Conservation (phyloP, 2,329 filamentous ascomycete genomes). For the Chrysosporium queenslandicum region DNA sequence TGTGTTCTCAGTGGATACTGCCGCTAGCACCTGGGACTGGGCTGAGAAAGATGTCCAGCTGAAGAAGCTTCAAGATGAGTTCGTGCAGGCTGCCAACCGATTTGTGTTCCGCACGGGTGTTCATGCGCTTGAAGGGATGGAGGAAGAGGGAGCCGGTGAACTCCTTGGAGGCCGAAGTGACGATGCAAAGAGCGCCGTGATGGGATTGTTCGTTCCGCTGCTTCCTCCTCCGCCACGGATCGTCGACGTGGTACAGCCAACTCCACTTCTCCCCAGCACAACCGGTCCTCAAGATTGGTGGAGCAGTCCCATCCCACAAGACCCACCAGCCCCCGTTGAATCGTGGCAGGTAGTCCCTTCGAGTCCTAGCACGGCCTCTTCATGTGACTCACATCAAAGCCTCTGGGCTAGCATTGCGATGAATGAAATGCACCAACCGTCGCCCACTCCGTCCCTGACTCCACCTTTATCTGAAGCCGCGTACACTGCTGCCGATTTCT, state of each 20-base stretch:
- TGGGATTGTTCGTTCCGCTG: constrained; percentile 72
- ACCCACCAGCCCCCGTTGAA: constrained; percentile 61
- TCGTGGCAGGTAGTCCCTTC: constrained; percentile 87
- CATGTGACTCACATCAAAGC: constrained; percentile 58
- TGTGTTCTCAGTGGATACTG: constrained; percentile 80
- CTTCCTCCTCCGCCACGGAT: constrained; percentile 79
- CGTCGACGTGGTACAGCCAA: constrained; percentile 79
- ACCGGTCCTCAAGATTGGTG: constrained; percentile 66
- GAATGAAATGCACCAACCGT: constrained; percentile 61
- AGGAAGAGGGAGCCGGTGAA: constrained; percentile 93
- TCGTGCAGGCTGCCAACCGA: constrained; percentile 91
- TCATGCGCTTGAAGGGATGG: constrained; percentile 81
- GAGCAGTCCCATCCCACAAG: constrained; percentile 56
- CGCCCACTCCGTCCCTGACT: constrained; percentile 70
- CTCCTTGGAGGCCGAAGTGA: constrained; percentile 83
- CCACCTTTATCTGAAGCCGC: constrained; percentile 64
- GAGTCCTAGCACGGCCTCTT: constrained; percentile 68
- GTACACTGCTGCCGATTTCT: constrained; percentile 54
- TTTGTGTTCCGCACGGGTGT: constrained; percentile 89
- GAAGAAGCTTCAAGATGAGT: constrained; percentile 96
- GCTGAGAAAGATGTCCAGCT: constrained; percentile 90
- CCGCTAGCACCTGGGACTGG: constrained; percentile 86
- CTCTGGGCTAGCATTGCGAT: constrained; percentile 74
- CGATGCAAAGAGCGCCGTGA: constrained; percentile 80
- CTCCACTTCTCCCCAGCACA: constrained; percentile 75